Conservation (phyloP, 106 monocot genomes). For the Apostasia ramifera region DNA sequence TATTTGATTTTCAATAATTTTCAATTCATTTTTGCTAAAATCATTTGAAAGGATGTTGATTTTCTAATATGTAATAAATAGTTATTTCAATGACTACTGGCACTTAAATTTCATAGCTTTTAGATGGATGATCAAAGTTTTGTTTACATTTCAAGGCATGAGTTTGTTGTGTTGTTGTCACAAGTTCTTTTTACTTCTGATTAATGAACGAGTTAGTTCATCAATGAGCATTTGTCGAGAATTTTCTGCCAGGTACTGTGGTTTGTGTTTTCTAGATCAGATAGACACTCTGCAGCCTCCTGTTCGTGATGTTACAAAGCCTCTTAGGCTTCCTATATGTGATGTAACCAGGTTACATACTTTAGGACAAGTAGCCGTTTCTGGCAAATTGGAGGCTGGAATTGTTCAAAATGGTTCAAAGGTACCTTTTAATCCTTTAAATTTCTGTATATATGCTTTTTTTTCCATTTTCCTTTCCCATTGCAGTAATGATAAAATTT, state of each 20-base stretch:
- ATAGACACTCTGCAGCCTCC: constrained; percentile 79
- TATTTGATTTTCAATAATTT: too few relatives aligned
- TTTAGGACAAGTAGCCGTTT: constrained; percentile 62
- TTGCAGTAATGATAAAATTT: background rate
- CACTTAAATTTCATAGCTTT: background rate
- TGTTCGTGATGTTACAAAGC: constrained; percentile 64
- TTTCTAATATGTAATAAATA: background rate
- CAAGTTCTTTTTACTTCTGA: background rate
- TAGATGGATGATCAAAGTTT: background rate
- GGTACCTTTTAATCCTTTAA: constrained; percentile 28
- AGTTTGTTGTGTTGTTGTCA: background rate
- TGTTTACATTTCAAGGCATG: background rate
- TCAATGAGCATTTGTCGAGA: background rate
- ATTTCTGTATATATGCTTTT: background rate
- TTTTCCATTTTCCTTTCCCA: background rate
- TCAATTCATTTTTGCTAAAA: too few relatives aligned
- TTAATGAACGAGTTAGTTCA: background rate
- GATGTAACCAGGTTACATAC: constrained; percentile 67
- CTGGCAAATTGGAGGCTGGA: constrained; percentile 90
- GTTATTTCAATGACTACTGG: background rate
- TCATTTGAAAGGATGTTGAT: background rate
- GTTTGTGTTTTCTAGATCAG: constrained; percentile 64
- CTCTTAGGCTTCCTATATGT: constrained; percentile 88
- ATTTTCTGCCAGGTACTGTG: constrained; percentile 55
- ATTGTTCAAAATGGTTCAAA: constrained; percentile 81